A percentile compares a stretch with the other conserved stretches of the same genome.
These are phyloP conservation scores for Moniliophthora roreri DNA, from an alignment of 1,284 basidiomycete genomes.

Conservation along the genomic window DNA sequence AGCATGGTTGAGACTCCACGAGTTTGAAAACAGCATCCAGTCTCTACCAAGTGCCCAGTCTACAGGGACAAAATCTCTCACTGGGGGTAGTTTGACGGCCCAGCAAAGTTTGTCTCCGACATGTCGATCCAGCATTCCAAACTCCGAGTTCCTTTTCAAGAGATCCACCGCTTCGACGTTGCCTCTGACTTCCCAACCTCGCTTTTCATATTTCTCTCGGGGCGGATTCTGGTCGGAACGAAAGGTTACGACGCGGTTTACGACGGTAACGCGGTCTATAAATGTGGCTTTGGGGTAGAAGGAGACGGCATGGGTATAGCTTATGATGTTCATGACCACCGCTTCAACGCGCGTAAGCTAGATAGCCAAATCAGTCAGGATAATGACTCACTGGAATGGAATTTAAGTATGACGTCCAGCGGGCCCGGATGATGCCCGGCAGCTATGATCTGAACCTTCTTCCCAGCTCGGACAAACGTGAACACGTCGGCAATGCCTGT, in stretches of 20 bases:
- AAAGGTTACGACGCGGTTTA: not conserved
- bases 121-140: too few relatives aligned
- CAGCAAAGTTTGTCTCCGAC: too few relatives aligned
- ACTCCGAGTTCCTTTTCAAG: too few relatives aligned
- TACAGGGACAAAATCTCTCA: too few relatives aligned
- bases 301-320: conserved; percentile 3
- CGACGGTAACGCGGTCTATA: not conserved
- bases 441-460: conserved; percentile 1
- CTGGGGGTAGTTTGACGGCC: too few relatives aligned
- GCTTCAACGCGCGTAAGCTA: not conserved
- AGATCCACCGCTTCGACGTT: too few relatives aligned
- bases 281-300: conserved; percentile 6
- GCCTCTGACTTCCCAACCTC: not conserved
- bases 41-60: too few relatives aligned
- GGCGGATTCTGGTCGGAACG: not conserved
- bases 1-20: too few relatives aligned
- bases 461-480: not conserved
- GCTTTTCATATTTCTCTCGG: not conserved
- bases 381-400: conserved; percentile 6
- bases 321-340: conserved; percentile 7
- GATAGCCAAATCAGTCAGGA: not conserved
- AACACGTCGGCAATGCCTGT: not conserved
- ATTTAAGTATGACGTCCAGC: not conserved
- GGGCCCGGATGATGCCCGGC: not conserved
- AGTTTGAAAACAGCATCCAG: too few relatives aligned